These are phyloP conservation scores for Xylaria venustula DNA, from an alignment of 495 filamentous ascomycete genomes.

Conservation along the genomic window DNA sequence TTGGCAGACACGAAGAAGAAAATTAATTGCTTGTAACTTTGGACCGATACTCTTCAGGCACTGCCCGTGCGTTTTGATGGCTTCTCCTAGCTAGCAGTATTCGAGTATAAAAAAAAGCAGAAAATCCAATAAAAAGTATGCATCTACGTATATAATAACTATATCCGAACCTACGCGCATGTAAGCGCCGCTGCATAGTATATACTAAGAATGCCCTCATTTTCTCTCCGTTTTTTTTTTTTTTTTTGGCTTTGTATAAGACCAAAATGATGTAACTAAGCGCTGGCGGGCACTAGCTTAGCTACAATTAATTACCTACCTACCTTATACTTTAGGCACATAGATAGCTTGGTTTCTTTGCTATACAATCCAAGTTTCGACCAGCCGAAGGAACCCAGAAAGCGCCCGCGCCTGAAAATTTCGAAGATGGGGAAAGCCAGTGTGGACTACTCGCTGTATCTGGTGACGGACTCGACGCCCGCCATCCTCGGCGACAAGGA, in stretches of 20 bases:
- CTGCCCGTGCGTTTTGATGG: not conserved
- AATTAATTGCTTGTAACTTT: slow-evolving; percentile 1
- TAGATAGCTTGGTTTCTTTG: not conserved
- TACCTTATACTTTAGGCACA: no score
- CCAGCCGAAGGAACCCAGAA: no score
- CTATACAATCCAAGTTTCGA: not conserved
- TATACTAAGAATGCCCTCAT: no score
- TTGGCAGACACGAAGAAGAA: not conserved
- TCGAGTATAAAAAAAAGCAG: not conserved
- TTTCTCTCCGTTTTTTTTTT: no score
- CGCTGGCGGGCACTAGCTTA: not conserved
- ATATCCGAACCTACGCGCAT: not conserved
- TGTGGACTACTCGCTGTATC: slow-evolving; percentile 66
- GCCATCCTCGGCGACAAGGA: slow-evolving; percentile 66
- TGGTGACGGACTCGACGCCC: slow-evolving; percentile 88
- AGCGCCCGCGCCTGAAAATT: not conserved
- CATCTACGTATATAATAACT: not conserved
- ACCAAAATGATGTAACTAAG: slow-evolving; percentile 8
- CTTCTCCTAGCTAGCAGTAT: slow-evolving; percentile 11
- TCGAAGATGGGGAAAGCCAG: slow-evolving; percentile 30
- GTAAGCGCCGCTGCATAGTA: not conserved
- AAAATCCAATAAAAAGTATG: slow-evolving; percentile 10
- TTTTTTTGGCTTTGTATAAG: not conserved
- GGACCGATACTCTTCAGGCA: not conserved
- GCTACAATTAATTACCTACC: not conserved